Evolutionary conservation across 2,329 filamentous ascomycete species (phyloP).

Genomic region (Aspergillus candidus): DNA sequence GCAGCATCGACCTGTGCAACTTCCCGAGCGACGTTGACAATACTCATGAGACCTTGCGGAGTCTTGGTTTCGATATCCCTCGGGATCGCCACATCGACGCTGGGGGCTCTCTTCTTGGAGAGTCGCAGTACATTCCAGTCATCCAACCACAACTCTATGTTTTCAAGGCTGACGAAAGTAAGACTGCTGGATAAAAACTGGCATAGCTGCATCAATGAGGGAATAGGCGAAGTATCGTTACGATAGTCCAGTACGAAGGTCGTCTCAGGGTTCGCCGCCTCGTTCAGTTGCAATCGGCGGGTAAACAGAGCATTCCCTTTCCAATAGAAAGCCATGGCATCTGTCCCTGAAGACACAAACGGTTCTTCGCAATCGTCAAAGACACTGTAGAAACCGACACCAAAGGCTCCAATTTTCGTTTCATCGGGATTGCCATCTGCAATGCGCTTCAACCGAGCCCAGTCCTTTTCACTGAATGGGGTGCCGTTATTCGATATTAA

Average conservation of each 20-base stretch:
- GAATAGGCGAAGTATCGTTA: constrained; percentile 78
- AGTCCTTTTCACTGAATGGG: constrained; percentile 83
- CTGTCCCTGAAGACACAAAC: constrained; percentile 84
- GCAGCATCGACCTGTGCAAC: constrained; percentile 87
- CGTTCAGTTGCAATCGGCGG: constrained; percentile 68
- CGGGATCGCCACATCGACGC: constrained; percentile 65
- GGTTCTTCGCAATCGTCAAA: constrained; percentile 98
- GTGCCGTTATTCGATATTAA: constrained; percentile 89
- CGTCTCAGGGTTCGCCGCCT: constrained; percentile 63
- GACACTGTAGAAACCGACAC: constrained; percentile 96
- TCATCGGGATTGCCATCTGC: constrained; percentile 99
- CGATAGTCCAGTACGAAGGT: constrained; percentile 94
- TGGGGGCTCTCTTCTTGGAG: constrained; percentile 78
- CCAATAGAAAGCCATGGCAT: constrained; percentile 99
- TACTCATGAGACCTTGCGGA: constrained; percentile 80
- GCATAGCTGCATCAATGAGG: constrained; percentile 75
- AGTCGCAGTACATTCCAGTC: constrained; percentile 74
- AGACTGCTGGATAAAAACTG: constrained; percentile 93
- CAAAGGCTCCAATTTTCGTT: constrained; percentile 97
- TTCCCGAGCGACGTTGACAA: constrained; percentile 72
- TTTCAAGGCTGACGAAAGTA: constrained; percentile 85
- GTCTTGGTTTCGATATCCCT: constrained; percentile 75
- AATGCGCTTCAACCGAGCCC: constrained; percentile 88
- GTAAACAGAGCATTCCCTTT: constrained; percentile 97
- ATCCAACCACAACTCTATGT: constrained; percentile 85